These are phyloP conservation scores for Fraxinus sp. DNA, from an alignment of 305 asterid genomes.

Conservation along the genomic window DNA sequence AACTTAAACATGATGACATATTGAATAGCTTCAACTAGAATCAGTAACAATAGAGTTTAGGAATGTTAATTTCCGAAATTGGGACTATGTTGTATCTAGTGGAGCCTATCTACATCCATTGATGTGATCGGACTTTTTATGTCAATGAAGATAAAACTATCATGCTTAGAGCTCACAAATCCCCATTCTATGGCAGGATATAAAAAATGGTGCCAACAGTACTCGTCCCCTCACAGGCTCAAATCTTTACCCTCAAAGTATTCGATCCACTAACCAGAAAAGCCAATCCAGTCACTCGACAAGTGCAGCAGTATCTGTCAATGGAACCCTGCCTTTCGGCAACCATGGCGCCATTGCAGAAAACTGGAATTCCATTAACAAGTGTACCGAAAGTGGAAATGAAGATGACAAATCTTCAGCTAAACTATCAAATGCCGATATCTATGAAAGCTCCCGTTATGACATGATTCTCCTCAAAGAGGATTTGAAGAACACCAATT, in stretches of 20 bases:
- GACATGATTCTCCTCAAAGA: slow-evolving; percentile 83
- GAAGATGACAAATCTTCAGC: slow-evolving; percentile 62
- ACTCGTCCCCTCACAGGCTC: slow-evolving; percentile 70
- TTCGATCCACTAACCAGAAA: slow-evolving; percentile 66
- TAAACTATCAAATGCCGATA: slow-evolving; percentile 54
- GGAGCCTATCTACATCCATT: not conserved
- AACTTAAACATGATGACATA: not conserved
- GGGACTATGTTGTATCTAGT: not conserved
- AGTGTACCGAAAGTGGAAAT: slow-evolving; percentile 57
- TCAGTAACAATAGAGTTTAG: not conserved
- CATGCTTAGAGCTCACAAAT: slow-evolving; percentile 24
- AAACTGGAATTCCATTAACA: slow-evolving; percentile 37
- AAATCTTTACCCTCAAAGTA: slow-evolving; percentile 89
- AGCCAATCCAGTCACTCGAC: slow-evolving; percentile 33
- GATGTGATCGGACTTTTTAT: not conserved
- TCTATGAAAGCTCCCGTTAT: slow-evolving; percentile 85
- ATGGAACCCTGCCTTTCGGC: slow-evolving; percentile 35
- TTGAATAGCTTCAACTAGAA: not conserved
- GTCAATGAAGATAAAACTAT: not conserved
- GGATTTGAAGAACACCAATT: slow-evolving; percentile 80
- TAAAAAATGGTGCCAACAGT: slow-evolving; percentile 61
- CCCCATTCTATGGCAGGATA: slow-evolving; percentile 58
- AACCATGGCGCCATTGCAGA: slow-evolving; percentile 43
- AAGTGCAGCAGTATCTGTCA: slow-evolving; percentile 36
- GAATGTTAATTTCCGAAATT: not conserved